Conservation (phyloP, 1,284 basidiomycete species). For the Athelia psychrophila region DNA sequence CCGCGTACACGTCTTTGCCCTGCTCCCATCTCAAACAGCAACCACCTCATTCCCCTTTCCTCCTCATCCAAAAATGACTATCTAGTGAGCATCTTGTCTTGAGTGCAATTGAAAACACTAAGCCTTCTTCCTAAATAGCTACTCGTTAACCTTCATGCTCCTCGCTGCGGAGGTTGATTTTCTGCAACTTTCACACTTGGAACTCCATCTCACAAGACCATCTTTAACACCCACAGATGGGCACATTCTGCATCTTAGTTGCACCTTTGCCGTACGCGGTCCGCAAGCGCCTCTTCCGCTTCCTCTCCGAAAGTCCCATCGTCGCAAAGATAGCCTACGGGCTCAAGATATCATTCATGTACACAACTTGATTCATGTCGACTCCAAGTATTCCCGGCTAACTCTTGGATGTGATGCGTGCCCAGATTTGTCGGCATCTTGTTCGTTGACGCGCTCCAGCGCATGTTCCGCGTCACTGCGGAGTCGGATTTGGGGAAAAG, state of each 20-base stretch:
- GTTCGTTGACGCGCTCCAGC: slow-evolving; percentile 89
- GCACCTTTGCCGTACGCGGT: slow-evolving; percentile 75
- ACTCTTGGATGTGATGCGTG: neutral
- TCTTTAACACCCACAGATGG: slow-evolving; percentile 45
- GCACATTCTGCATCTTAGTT: slow-evolving; percentile 71
- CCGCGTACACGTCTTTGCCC: neutral
- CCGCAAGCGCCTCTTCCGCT: slow-evolving; percentile 71
- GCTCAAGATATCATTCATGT: slow-evolving; percentile 96
- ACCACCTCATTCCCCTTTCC: slow-evolving; percentile 9
- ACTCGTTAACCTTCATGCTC: slow-evolving; percentile 74
- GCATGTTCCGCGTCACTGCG: slow-evolving; percentile 85
- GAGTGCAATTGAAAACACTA: slow-evolving; percentile 2
- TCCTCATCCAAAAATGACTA: slow-evolving; percentile 49
- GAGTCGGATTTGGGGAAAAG: slow-evolving; percentile 73
- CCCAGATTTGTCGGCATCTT: slow-evolving; percentile 82
- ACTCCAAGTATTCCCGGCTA: neutral
- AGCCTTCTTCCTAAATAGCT: slow-evolving; percentile 41
- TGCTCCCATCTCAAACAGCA: slow-evolving; percentile 7
- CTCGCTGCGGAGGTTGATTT: slow-evolving; percentile 61
- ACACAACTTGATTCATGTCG: slow-evolving; percentile 23
- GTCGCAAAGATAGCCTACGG: slow-evolving; percentile 77
- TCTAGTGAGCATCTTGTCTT: slow-evolving; percentile 50
- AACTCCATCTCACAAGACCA: slow-evolving; percentile 4
- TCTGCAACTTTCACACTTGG: neutral
- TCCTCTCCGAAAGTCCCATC: slow-evolving; percentile 68